Conservation (phyloP, 495 filamentous ascomycete genomes). For the Aspergillus carlsbadensis region DNA sequence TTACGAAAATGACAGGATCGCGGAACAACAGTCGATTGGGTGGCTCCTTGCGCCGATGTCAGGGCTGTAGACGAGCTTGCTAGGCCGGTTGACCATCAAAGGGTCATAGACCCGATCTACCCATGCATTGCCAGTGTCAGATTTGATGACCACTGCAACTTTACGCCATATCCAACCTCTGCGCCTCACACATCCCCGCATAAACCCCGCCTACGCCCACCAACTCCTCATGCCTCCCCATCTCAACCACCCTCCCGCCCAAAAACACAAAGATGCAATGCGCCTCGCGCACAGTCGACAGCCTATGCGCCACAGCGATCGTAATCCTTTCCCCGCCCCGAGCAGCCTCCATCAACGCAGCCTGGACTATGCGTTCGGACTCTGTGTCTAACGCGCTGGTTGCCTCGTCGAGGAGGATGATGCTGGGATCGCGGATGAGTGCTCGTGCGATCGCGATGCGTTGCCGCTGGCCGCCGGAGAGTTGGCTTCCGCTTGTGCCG, state of each 20-base stretch:
- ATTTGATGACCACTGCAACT: too few relatives aligned
- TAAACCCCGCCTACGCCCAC: slow-evolving; percentile 25
- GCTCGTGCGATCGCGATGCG: slow-evolving; percentile 76
- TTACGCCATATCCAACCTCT: background rate
- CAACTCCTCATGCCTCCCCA: slow-evolving; percentile 67
- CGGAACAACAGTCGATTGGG: too few relatives aligned
- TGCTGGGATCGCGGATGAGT: slow-evolving; percentile 65
- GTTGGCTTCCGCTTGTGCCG: slow-evolving; percentile 71
- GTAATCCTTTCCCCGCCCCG: slow-evolving; percentile 63
- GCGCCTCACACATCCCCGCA: background rate
- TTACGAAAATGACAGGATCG: too few relatives aligned
- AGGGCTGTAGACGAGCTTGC: too few relatives aligned
- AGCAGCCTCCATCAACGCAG: slow-evolving; percentile 69
- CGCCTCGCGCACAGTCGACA: slow-evolving; percentile 78
- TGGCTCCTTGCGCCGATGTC: too few relatives aligned
- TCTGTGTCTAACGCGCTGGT: slow-evolving; percentile 79
- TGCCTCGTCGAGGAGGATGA: slow-evolving; percentile 78
- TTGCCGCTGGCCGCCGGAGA: slow-evolving; percentile 87
- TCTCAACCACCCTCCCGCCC: slow-evolving; percentile 69
- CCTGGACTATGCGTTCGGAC: slow-evolving; percentile 78
- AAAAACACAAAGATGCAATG: slow-evolving; percentile 84
- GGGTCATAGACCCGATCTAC: too few relatives aligned
- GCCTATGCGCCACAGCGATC: slow-evolving; percentile 73
- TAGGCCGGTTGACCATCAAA: too few relatives aligned
- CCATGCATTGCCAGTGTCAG: too few relatives aligned